Evolutionary conservation across 202 grass and related monocot genomes (phyloP), one percentile per base, ranked within the genome.

Genomic region (Tripidium arundinaceum): DNA sequence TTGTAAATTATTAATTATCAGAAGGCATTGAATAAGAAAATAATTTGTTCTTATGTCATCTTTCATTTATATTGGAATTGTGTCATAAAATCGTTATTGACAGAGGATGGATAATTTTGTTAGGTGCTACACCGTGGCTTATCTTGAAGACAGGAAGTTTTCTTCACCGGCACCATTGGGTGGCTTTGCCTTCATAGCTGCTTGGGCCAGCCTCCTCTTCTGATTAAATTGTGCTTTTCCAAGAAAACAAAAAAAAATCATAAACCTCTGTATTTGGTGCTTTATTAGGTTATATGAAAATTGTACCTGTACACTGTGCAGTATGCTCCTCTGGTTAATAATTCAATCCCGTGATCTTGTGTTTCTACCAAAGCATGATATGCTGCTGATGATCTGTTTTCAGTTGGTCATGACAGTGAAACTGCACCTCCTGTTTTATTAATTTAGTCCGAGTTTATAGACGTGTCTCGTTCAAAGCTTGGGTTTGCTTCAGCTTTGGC

Each of bases 41-140:
- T 11, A 65, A 4, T 7, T n/a, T 54, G 5, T 38, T 58, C 21
- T 61, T 75, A 15, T 12, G 60, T 65, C 37, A 11, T 22, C 6
- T 49, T 50, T 21, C 6, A 1, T 41, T 41, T 81, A 29, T 28
- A 25, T 89, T n/a, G 62, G 65, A 67, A 68, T 21, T 33, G 26
- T 26, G 72, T 27, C 25, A 31, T 70, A 29, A 47, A 34, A 50
- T 81, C 10, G 11, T 75, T 76, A 69, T 21, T 80, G 18, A 69
- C 10, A 1, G 36, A 59, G 3, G 9, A 55, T 63, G 58, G 2
- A 31, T 59, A 13, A 10, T 74, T 77, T 88, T 87, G 21, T 57
- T 64, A 97, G 94, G 89, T 97, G 94, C 57, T 97, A 94, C 63
- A 83, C 82, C 8, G 89, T 90, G 78, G 94, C 94, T 25, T 97